phyloP scores from a whole-genome alignment of 345 rosid genomes.

The Psidium friedrichsthalianum region DNA sequence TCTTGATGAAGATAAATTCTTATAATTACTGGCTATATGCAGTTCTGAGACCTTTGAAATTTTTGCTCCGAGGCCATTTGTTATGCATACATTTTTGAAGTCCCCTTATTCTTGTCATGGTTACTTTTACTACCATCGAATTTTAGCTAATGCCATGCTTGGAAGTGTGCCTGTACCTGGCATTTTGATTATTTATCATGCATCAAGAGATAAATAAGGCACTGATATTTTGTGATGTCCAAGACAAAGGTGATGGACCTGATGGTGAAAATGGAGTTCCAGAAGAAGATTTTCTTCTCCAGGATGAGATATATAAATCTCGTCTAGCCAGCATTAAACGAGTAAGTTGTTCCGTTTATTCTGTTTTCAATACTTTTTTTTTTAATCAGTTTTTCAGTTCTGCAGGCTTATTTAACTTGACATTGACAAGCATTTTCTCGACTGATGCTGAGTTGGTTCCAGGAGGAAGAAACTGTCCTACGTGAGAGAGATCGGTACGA shows the following conservation, averaged over 20 bases:
- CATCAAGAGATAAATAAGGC: neutral
- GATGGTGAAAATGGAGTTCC: conserved; percentile 65
- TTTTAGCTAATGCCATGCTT: neutral
- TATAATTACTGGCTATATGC: neutral
- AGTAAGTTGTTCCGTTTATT: conserved; percentile 34
- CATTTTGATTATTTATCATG: neutral
- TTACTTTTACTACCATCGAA: neutral
- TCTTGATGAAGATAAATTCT: neutral
- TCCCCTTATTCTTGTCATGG: neutral
- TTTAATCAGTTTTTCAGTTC: neutral
- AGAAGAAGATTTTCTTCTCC: conserved; percentile 81
- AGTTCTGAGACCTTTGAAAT: neutral
- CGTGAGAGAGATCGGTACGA: conserved; percentile 98
- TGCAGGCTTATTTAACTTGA: neutral
- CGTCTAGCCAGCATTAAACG: conserved; percentile 93
- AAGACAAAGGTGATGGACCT: conserved; percentile 79
- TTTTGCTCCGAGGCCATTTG: neutral
- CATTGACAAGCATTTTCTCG: neutral
- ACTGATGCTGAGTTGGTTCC: conserved; percentile 8
- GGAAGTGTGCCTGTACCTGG: neutral
- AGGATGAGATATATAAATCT: conserved; percentile 93
- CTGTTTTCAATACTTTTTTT: neutral
- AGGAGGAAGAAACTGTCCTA: conserved; percentile 88
- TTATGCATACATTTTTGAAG: neutral
- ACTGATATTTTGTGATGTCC: conserved; percentile 17